Conservation (phyloP, 2,329 filamentous ascomycete species). For the Cordyceps militaris region DNA sequence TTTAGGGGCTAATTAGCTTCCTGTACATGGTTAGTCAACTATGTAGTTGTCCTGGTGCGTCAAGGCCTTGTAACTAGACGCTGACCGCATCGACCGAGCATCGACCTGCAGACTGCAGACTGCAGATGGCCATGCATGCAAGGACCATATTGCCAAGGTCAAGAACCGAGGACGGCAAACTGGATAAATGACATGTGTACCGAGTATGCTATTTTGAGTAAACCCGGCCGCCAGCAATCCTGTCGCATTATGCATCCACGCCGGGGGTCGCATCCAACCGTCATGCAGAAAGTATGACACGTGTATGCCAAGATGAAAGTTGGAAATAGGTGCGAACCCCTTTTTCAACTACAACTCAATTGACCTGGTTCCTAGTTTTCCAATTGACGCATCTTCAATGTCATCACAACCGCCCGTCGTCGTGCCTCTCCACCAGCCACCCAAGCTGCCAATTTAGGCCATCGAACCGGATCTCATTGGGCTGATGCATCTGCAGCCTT, state of each 20-base stretch:
- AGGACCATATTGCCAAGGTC: neutral
- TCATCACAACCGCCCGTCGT: neutral
- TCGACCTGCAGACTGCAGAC: conserved; percentile 1
- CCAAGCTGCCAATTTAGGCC: neutral
- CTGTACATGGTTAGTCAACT: neutral
- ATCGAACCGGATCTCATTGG: neutral
- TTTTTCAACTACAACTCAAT: too few species aligned
- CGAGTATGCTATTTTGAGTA: neutral
- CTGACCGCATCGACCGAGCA: conserved; percentile 5
- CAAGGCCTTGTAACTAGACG: too few species aligned
- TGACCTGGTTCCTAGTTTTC: neutral
- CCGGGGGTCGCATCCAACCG: too few species aligned
- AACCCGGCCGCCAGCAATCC: too few species aligned
- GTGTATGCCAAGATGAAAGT: too few species aligned
- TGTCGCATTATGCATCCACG: neutral
- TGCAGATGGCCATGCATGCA: neutral
- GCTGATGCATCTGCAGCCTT: too few species aligned
- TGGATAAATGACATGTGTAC: neutral
- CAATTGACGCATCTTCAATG: neutral
- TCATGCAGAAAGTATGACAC: too few species aligned
- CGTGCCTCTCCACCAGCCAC: neutral
- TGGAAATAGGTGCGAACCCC: too few species aligned
- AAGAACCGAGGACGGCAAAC: too few species aligned
- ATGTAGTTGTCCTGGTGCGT: neutral
- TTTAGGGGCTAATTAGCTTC: neutral